These are phyloP conservation scores for Basipetospora chlamydospora DNA, from an alignment of 2,329 filamentous ascomycete genomes.

Conservation along the genomic window DNA sequence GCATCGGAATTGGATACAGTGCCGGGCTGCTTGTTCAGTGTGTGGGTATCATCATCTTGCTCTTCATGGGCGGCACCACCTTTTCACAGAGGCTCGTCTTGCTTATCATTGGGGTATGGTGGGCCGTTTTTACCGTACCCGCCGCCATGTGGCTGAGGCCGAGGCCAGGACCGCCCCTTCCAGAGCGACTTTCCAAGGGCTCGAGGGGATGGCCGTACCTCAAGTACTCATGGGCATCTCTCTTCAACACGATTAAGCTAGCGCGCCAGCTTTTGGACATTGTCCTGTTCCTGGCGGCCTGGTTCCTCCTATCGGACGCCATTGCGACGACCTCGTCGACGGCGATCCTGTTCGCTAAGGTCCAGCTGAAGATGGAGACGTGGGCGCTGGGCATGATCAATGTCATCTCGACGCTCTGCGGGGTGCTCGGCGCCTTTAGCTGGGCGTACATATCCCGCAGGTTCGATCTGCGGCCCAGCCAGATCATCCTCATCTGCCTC, in stretches of 20 bases:
- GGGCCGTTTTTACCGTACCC: constrained; percentile 82
- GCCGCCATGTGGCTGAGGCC: constrained; percentile 76
- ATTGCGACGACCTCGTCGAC: constrained; percentile 92
- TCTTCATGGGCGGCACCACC: constrained; percentile 59
- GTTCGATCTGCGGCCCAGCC: constrained; percentile 58
- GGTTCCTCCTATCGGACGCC: constrained; percentile 89
- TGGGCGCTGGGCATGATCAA: constrained; percentile 85
- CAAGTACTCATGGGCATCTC: constrained; percentile 68
- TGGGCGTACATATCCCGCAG: constrained; percentile 69
- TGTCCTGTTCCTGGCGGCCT: constrained; percentile 66
- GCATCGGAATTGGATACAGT: constrained; percentile 86
- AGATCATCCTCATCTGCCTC: constrained; percentile 88
- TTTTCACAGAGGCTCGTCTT: constrained; percentile 79
- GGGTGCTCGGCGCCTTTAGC: constrained; percentile 75
- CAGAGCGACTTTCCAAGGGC: constrained; percentile 17
- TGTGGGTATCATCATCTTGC: constrained; percentile 61
- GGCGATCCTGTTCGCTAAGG: constrained; percentile 91
- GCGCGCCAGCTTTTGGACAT: constrained; percentile 62
- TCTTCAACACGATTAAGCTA: constrained; percentile 65
- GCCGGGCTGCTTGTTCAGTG: constrained; percentile 77
- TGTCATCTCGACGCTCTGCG: constrained; percentile 73
- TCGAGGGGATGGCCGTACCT: constrained; percentile 51
- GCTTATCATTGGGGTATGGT: constrained; percentile 81
- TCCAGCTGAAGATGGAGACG: constrained; percentile 75
- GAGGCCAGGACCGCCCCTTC: constrained; percentile 72